Evolutionary conservation across 345 rosid species (phyloP), one percentile per base, ranked within the genome.

Genomic region (Stellera chamaejasme): DNA sequence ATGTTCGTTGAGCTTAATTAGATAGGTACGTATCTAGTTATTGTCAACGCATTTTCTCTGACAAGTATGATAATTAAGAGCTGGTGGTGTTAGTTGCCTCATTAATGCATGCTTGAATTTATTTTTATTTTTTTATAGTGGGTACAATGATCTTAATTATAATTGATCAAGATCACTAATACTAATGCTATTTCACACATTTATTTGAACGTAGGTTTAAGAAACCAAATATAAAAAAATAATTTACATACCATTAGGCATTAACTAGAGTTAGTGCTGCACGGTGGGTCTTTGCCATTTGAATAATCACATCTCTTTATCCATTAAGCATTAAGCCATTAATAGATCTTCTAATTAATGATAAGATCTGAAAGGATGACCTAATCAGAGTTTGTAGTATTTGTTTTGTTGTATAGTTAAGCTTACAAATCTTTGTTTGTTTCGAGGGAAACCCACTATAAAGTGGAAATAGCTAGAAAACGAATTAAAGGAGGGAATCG

Each of bases 61-160:
- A 3, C 39, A 32, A 8, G 39, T 73, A 60, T 55, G 23, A 19
- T 19, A 19, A 19, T 77, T 73, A 78, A 28, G 73, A 63, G 80
- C 68, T 61, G 77, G 77, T 80, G 77, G 76, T 64, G 66, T 64
- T 63, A 54, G 75, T 68, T 60, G 61, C 69, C 53, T 50, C 23
- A 19, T 19, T 19, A 23, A 52, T 56, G 47, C 46, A 52, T 56
- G 47, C 46, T 69, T 56, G 13, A 6, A n/a, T n/a, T n/a, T n/a
- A n/a, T n/a, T n/a, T n/a, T n/a, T n/a, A n/a, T n/a, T 23, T 5
- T 13, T 19, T 52, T 51, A 52, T 27, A 36, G 16, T 39, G 25
- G 55, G n/a, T 41, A 25, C 19, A 69, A 70, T 62, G 48, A 60
- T 45, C 67, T 63, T 42, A 10, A 48, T 72, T 76, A 52, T 25